Base-by-base conservation (phyloP, 202 grass and related monocot genomes). In the Brachypodium distachyon region DNA sequence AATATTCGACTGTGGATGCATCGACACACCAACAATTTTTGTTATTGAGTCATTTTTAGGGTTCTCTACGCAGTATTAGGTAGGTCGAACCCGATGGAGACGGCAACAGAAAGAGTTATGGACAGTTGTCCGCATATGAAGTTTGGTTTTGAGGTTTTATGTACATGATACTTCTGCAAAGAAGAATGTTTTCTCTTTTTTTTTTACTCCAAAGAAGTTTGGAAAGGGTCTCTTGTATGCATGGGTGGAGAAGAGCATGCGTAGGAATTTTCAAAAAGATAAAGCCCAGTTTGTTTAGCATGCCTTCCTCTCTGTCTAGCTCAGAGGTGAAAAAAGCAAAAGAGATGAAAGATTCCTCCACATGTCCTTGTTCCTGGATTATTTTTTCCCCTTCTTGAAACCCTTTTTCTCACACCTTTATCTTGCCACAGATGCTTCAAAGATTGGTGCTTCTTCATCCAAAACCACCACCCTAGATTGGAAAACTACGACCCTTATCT, bases 211-310 rank as follows among this genome's bases (percentile, higher is more conserved):
- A 91, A 81, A 88, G 73, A 47, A 26, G 41, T 7, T 26, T 51
- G 28, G 31, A 83, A 89, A 83, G 55, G 85, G 56, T 10, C 44
- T 42, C 85, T 31, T 74, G 67, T 73, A 79, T 51, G 83, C 29
- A 74, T 17, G 28, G 73, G 72, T 4, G 38, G 48, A 34, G 56
- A 81, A 28, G 36, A 33, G 42, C 67, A 63, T 83, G 83, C 77
- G 77, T 87, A 53, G 84, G 77, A 89, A 89, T 92, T 92, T 95
- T 86, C 83, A 84, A 96, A 95, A 92, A 53, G 83, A 75, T 81
- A 87, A 84, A 85, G 68, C 85, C 37, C 12, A 23, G 54, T 39
- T 55, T 84, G 81, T 62, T 50, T 84, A 62, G 63, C 29, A 18
- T 83, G 60, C 84, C 40, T 23, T 4, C 28, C 22, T 61, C 22